These are phyloP conservation scores for Parietichytrium sp. DNA, from an alignment of 108 stramenopile species.

Conservation along the genomic window DNA sequence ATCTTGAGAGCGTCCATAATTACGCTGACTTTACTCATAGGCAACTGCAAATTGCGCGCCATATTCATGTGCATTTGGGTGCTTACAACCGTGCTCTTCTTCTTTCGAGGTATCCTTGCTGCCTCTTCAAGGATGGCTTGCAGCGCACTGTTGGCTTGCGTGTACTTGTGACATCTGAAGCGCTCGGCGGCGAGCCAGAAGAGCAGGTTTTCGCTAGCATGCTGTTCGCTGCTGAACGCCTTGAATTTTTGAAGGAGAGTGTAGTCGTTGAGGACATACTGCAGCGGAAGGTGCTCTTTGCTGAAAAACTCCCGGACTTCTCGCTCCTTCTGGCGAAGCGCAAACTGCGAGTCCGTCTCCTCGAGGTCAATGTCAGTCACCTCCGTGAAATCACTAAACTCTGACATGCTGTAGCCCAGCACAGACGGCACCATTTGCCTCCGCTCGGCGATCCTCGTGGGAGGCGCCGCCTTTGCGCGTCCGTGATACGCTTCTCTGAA, in stretches of 20 bases:
- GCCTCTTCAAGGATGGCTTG: slow-evolving; percentile 36
- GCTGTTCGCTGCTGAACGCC: background rate
- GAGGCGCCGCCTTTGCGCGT: too few species aligned
- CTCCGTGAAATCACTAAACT: too few species aligned
- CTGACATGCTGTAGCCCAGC: too few species aligned
- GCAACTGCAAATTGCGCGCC: slow-evolving; percentile 1
- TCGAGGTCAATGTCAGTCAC: too few species aligned
- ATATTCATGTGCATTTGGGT: slow-evolving; percentile 27
- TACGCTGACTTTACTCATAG: background rate
- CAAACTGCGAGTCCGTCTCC: too few species aligned
- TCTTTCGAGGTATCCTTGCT: too few species aligned
- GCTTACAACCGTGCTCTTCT: background rate
- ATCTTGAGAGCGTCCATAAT: slow-evolving; percentile 9
- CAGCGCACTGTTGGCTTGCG: background rate
- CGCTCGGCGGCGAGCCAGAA: background rate
- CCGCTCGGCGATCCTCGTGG: too few species aligned
- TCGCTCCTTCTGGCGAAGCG: too few species aligned
- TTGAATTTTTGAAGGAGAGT: background rate
- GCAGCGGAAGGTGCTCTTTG: slow-evolving; percentile 3
- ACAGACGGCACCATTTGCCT: too few species aligned
- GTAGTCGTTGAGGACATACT: slow-evolving; percentile 11
- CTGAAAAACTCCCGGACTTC: too few species aligned
- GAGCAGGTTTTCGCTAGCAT: background rate
- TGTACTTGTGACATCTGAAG: background rate
- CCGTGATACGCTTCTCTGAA: too few species aligned